A percentile compares a stretch with the other conserved stretches of the same genome.
Conservation (phyloP, 2,329 filamentous ascomycete genomes). For the Colletotrichum sp. region DNA sequence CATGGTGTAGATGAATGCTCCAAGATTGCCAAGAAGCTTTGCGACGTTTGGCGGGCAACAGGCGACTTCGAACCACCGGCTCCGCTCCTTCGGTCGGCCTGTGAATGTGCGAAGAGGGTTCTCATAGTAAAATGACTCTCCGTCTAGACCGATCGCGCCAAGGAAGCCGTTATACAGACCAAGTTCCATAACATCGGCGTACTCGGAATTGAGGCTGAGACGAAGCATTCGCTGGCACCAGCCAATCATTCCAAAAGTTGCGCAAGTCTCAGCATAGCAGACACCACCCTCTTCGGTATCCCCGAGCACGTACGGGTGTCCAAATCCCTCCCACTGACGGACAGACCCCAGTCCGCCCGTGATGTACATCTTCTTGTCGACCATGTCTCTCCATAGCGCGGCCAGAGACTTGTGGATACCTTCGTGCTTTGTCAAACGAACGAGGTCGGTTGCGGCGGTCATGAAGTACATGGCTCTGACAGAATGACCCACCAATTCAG, state of each 20-base stretch:
- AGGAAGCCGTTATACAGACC: neutral
- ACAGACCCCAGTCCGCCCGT: conserved; percentile 64
- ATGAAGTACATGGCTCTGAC: conserved; percentile 66
- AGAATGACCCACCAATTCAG: conserved; percentile 61
- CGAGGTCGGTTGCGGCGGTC: conserved; percentile 60
- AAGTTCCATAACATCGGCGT: neutral
- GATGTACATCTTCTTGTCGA: conserved; percentile 64
- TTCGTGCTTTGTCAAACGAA: conserved; percentile 30
- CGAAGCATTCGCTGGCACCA: conserved; percentile 5
- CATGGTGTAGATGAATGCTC: neutral
- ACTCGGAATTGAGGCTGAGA: neutral
- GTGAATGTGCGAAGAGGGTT: neutral
- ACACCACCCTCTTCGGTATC: neutral
- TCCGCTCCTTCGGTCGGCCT: neutral
- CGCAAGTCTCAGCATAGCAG: conserved; percentile 6
- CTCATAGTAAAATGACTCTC: conserved; percentile 5
- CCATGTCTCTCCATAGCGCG: conserved; percentile 64
- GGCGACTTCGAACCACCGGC: conserved; percentile 1
- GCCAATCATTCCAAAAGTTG: neutral
- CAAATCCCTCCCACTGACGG: neutral
- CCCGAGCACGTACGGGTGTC: neutral
- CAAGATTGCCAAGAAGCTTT: neutral
- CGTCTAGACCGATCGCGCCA: neutral
- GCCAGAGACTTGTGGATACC: conserved; percentile 43
- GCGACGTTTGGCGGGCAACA: conserved; percentile 5